These are phyloP conservation scores for Aureobasidium sp. DNA, from an alignment of 2,329 filamentous ascomycete genomes.

Conservation along the genomic window DNA sequence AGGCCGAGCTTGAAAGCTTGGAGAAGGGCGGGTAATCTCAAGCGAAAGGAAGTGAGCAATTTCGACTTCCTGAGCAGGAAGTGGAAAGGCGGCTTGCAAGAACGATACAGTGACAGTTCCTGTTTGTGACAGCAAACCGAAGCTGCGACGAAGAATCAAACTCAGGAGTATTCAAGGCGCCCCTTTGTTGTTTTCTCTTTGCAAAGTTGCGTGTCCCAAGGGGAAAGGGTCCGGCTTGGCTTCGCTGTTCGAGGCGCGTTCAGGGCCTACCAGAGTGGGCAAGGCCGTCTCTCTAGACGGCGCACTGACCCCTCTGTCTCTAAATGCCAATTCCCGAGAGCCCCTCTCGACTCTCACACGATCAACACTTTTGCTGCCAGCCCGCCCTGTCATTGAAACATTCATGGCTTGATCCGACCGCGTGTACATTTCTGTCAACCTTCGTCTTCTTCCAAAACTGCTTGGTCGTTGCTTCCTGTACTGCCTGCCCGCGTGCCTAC, in stretches of 20 bases:
- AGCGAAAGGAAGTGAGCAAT: slow-evolving; percentile 3
- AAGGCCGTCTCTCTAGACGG: too few relatives aligned
- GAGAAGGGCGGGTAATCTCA: background rate
- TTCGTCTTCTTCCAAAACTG: background rate
- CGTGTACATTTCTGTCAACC: background rate
- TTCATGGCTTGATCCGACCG: background rate
- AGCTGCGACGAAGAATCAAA: background rate
- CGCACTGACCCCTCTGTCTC: background rate
- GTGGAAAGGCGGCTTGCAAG: background rate
- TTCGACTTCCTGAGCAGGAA: background rate
- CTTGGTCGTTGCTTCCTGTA: background rate
- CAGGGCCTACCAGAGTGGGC: background rate
- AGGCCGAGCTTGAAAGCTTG: background rate
- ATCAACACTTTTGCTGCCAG: background rate
- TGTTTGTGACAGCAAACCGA: background rate
- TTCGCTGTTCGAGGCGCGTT: background rate
- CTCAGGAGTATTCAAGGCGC: background rate
- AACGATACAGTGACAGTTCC: background rate
- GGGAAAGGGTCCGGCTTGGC: background rate
- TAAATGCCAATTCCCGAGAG: background rate
- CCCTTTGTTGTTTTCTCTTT: background rate
- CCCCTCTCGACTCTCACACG: slow-evolving; percentile 2
- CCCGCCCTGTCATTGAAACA: background rate
- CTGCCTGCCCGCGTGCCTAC: slow-evolving; percentile 2
- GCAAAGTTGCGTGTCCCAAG: too few relatives aligned